These are phyloP conservation scores for Globisporangium parvum DNA, from an alignment of 352 stramenopile species.

Conservation along the genomic window DNA sequence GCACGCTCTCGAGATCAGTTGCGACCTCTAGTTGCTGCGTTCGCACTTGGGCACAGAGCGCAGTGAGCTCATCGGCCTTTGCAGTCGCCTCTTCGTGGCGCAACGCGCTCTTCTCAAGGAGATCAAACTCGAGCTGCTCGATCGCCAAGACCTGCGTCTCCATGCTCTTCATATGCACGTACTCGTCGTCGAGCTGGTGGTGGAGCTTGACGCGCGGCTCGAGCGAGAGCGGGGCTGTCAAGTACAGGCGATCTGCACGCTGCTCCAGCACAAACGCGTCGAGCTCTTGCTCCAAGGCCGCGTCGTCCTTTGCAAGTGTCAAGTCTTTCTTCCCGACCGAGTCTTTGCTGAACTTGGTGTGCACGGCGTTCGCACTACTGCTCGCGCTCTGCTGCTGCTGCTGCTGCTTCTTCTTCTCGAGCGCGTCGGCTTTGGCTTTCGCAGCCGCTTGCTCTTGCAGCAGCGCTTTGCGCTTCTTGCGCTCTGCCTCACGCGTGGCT, in stretches of 20 bases:
- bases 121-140: constrained; percentile 58
- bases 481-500: constrained; percentile 34
- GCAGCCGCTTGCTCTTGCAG: constrained; percentile 39
- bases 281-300: constrained; percentile 48
- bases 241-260: constrained; percentile 42
- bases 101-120: constrained; percentile 58
- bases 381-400: neutral
- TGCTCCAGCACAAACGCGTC: constrained; percentile 35
- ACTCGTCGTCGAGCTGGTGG: constrained; percentile 46
- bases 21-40: constrained; percentile 22
- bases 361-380: constrained; percentile 10
- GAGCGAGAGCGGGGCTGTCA: constrained; percentile 31
- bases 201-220: constrained; percentile 33
- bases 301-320: constrained; percentile 45
- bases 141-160: constrained; percentile 37
- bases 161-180: constrained; percentile 53
- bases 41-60: constrained; percentile 28
- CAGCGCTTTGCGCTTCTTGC: constrained; percentile 35
- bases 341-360: constrained; percentile 35
- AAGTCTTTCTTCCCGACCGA: constrained; percentile 53
- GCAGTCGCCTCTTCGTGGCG: constrained; percentile 41
- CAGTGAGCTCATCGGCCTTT: constrained; percentile 27
- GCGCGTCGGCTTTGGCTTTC: constrained; percentile 38
- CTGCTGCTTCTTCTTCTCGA: constrained; percentile 21
- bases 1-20: constrained; percentile 24